Conservation (phyloP, 257 asterid genomes). For the Scutellaria minor region DNA sequence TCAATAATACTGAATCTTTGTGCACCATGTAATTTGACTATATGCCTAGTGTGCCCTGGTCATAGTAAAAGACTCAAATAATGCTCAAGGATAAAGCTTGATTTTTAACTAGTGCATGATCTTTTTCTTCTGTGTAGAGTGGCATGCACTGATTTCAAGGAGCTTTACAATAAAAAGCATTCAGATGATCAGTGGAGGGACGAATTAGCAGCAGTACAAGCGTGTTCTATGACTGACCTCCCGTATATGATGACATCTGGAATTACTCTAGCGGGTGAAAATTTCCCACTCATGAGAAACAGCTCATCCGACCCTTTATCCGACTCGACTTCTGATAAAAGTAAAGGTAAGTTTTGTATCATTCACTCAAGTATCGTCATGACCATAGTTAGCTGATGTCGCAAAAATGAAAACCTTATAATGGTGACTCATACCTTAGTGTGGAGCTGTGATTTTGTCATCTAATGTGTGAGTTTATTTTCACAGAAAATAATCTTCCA, state of each 20-base stretch:
- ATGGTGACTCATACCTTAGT: background rate
- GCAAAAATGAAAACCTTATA: background rate
- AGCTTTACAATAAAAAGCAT: conserved; percentile 76
- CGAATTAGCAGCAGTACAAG: conserved; percentile 85
- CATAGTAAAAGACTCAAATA: background rate
- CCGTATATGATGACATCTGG: conserved; percentile 63
- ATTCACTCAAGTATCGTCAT: background rate
- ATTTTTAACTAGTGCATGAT: background rate
- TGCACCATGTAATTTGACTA: background rate
- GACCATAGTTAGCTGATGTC: background rate
- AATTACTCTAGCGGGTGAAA: conserved; percentile 62
- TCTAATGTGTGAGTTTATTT: conserved; percentile 19
- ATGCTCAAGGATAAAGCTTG: background rate
- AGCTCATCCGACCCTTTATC: conserved; percentile 55
- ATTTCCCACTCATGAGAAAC: conserved; percentile 41
- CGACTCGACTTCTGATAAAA: conserved; percentile 50
- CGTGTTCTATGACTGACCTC: conserved; percentile 56
- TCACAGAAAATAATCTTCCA: conserved; percentile 49
- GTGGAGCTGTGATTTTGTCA: background rate
- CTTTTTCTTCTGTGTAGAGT: conserved; percentile 49
- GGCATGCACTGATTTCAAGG: conserved; percentile 78
- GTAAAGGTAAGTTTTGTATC: conserved; percentile 50
- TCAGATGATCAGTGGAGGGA: conserved; percentile 84
- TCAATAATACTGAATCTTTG: background rate
- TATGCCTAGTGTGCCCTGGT: background rate